Evolutionary conservation across 495 filamentous ascomycete species (phyloP).

Genomic region (Thozetella sp.): DNA sequence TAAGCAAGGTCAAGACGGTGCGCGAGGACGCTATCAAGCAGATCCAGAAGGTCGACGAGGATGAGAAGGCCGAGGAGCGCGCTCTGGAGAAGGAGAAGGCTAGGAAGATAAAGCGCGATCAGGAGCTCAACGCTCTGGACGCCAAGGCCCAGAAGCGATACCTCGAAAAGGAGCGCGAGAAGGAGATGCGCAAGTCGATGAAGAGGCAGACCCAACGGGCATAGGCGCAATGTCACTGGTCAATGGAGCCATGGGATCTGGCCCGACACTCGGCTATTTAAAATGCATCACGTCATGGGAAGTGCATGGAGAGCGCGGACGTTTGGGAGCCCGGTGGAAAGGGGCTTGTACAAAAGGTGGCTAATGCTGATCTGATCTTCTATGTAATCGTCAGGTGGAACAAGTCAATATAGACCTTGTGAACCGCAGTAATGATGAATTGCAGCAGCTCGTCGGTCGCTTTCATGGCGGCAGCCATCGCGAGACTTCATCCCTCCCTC

Average conservation of each 20-base stretch:
- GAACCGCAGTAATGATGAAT: conserved; percentile 1
- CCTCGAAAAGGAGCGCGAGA: conserved; percentile 86
- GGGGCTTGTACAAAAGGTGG: conserved; percentile 9
- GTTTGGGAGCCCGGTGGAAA: neutral
- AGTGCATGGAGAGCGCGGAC: neutral
- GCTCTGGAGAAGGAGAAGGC: conserved; percentile 74
- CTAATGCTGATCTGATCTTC: neutral
- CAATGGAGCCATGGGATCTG: neutral
- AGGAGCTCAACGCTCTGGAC: conserved; percentile 75
- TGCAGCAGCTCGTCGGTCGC: no score
- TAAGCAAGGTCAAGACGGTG: conserved; percentile 75
- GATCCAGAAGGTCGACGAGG: conserved; percentile 79
- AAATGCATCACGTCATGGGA: neutral
- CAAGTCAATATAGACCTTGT: neutral
- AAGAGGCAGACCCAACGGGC: conserved; percentile 68
- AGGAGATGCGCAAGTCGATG: conserved; percentile 70
- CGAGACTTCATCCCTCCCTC: no score
- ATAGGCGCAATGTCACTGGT: conserved; percentile 5
- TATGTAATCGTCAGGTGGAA: neutral
- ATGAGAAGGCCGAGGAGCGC: conserved; percentile 93
- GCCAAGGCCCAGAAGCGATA: conserved; percentile 96
- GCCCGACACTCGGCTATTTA: neutral
- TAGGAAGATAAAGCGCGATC: conserved; percentile 93
- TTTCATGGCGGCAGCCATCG: no score
- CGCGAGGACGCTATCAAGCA: conserved; percentile 83